Evolutionary conservation across 108 stramenopile genomes (phyloP), one percentile per base, ranked within the genome.

Genomic region (Poteriospumella lacustris): DNA sequence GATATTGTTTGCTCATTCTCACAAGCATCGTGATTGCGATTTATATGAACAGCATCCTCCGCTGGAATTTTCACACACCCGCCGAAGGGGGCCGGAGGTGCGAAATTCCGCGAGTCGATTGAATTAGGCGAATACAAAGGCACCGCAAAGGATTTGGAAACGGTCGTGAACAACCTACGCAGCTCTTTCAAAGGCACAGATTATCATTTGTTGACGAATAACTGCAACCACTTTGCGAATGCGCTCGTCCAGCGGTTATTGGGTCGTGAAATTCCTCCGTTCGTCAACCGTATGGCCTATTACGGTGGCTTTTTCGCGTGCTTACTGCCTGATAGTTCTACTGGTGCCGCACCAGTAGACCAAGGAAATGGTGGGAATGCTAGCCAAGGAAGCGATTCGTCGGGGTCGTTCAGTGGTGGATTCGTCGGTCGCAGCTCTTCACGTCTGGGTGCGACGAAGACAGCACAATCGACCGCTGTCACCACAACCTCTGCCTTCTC

Each of bases 151-250:
- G 58, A 68, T 0, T 3, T 81, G 2, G 34, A 1, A 15, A 2
- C 47, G 3, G 42, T 72, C 39, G 36, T 81, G n/a, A 28, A 33
- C 90, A 15, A 34, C 39, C 75, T 81, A 1, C 44, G 77, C 0
- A 58, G 9, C 12, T 85, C 82, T 2, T 95, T 92, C 75, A 88
- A 89, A 26, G 82, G 87, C 0, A 85, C 89, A 64, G 76, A 72
- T 43, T 95, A 95, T 85, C 85, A 93, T 84, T 58, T 93, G 34
- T 76, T 93, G 41, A 52, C 75, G 60, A 85, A 84, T 26, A 95
- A 95, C 79, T 95, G 94, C 87, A 95, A 95, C 79, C 91, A 92
- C 80, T 95, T 95, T 82, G 87, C 91, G 38, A 91, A 93, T 81
- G 94, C 93, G n/a, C 70, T 95, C 2, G 84, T 83, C 26, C 88